Evolutionary conservation across 1,284 basidiomycete genomes (phyloP), one percentile per base, ranked within the genome.

Genomic region (Chondrostereum purpureum): DNA sequence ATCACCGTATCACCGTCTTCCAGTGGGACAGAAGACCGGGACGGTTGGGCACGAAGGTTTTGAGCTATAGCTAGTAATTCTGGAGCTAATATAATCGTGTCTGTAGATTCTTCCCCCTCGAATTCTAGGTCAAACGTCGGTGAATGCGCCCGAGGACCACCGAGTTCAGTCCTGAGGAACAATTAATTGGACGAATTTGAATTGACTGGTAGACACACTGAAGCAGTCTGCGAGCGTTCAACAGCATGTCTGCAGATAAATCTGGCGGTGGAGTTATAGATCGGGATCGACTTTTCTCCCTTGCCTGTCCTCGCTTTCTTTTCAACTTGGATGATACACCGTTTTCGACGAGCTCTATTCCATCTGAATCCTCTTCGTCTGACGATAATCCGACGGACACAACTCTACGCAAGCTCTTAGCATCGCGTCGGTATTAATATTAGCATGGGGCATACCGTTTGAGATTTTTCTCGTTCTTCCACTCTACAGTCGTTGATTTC

Each of bases 251-350:
- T 10, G 62, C 55, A 1, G 78, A 63, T 12, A 88, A 57, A 17
- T 66, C 67, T 1, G 85, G 85, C 2, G 86, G 85, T 6, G 85
- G 85, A 2, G 85, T 88, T 31, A 88, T 72, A 2, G 85, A 87
- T 22, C 66, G 63, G 14, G 84, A 87, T 24, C 78, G 78, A 58
- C 76, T 80, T 23, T 77, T 70, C 14, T 50, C 65, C 22, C 48
- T 17, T 14, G 31, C 18, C 42, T 56, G 53, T 27, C 55, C 48
- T 48, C 66, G 72, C 62, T 68, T 74, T 44, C 64, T 66, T 48
- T 71, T 72, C 44, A 41, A 57, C 42, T 53, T 52, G 43, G 50
- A 51, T 47, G 18, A 58, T 51, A 27, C 17, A 5, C 60, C 57
- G 19, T 58, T 55, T 6, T 67, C 63, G 21, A 61, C 50, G 19